phyloP scores from a whole-genome alignment of 805 yeast species.

The Candida argentea region DNA sequence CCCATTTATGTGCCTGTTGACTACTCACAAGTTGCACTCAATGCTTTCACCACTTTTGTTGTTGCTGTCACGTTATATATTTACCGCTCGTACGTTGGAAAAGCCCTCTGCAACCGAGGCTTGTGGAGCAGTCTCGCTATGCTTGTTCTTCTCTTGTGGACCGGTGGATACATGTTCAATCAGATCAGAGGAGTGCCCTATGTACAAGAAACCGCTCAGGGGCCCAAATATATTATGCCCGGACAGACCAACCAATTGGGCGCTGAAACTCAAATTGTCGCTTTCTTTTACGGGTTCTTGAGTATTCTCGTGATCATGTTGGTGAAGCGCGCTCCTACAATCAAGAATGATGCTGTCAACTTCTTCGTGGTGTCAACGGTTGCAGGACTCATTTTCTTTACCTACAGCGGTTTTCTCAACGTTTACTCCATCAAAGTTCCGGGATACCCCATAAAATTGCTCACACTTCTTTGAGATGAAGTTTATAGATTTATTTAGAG shows the following conservation, averaged over 20 bases:
- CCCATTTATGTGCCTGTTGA: slow-evolving; percentile 32
- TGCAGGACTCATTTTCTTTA: slow-evolving; percentile 36
- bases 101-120: slow-evolving; percentile 38
- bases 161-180: slow-evolving; percentile 90
- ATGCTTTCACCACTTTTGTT: slow-evolving; percentile 24
- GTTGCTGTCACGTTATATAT: slow-evolving; percentile 15
- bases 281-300: slow-evolving; percentile 61
- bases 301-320: slow-evolving; percentile 52
- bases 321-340: slow-evolving; percentile 44
- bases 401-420: slow-evolving; percentile 53
- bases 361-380: slow-evolving; percentile 38
- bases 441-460: slow-evolving; percentile 69
- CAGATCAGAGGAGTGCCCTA: slow-evolving; percentile 69
- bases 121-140: slow-evolving; percentile 68
- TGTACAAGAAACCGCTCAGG: slow-evolving; percentile 34
- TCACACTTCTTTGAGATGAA: slow-evolving; percentile 3
- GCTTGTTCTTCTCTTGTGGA: slow-evolving; percentile 59
- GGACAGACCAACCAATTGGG: slow-evolving; percentile 77
- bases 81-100: slow-evolving; percentile 20
- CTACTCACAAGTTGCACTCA: slow-evolving; percentile 27
- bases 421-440: slow-evolving; percentile 62
- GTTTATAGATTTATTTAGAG: slow-evolving; percentile 11
- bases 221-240: slow-evolving; percentile 29
- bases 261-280: slow-evolving; percentile 80
- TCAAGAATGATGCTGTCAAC: slow-evolving; percentile 35